These are phyloP conservation scores for Exophiala phaeomuriformis DNA, from an alignment of 2,329 filamentous ascomycete genomes.

Conservation along the genomic window DNA sequence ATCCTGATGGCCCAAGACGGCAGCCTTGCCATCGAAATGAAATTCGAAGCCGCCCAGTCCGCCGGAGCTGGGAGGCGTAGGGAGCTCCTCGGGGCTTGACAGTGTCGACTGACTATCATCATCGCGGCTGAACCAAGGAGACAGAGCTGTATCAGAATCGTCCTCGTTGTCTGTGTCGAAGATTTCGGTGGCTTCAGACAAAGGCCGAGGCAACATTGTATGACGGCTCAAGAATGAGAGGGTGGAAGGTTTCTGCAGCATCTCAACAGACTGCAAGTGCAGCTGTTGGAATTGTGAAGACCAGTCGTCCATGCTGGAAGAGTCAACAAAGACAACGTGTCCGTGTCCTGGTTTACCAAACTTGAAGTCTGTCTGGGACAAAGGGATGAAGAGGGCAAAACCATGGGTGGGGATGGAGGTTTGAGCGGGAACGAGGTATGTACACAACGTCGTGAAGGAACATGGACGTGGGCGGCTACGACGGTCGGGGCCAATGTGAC, in stretches of 20 bases:
- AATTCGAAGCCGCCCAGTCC: constrained; percentile 56
- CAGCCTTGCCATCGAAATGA: constrained; percentile 44
- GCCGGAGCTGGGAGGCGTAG: constrained; percentile 68
- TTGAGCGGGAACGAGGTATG: constrained; percentile 20
- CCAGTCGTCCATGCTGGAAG: constrained; percentile 21
- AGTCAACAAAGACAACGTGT: background rate
- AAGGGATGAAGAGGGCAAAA: constrained; percentile 9
- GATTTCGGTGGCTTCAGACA: constrained; percentile 33
- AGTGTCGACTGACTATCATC: constrained; percentile 71
- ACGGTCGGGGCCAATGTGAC: constrained; percentile 17
- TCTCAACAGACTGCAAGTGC: constrained; percentile 16
- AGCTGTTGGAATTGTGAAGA: constrained; percentile 9
- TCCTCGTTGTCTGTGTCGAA: constrained; percentile 34
- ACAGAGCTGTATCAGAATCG: constrained; percentile 27
- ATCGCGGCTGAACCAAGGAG: constrained; percentile 20
- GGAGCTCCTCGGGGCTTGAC: constrained; percentile 76
- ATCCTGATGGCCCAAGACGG: constrained; percentile 62
- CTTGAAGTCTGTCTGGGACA: background rate
- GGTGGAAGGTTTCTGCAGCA: constrained; percentile 21
- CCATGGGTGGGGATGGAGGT: constrained; percentile 22
- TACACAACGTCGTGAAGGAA: constrained; percentile 16
- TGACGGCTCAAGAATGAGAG: constrained; percentile 21
- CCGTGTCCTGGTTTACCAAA: too few species aligned
- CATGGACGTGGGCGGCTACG: constrained; percentile 17
- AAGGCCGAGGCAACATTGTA: constrained; percentile 24